A percentile compares a stretch with the other conserved stretches of the same genome.
phyloP scores from a whole-genome alignment of 108 stramenopile genomes.

The Stephanodiscus minutulus region DNA sequence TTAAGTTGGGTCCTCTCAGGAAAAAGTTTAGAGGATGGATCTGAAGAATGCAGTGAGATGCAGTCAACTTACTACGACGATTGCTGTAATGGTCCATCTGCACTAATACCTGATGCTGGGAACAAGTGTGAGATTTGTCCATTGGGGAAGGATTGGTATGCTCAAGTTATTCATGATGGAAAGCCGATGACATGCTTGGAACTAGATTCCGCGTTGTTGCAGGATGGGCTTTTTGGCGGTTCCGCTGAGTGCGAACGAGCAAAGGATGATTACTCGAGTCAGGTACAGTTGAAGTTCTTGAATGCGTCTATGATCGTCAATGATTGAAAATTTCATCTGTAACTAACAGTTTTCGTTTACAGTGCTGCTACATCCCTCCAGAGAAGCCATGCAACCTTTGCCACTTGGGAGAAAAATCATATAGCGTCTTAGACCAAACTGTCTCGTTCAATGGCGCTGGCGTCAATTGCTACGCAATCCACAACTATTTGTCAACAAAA shows the following conservation, averaged over 20 bases:
- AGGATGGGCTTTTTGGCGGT: constrained; percentile 24
- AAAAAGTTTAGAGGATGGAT: constrained; percentile 36
- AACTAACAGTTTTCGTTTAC: not conserved
- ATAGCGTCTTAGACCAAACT: constrained; percentile 35
- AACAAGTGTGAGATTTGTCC: constrained; percentile 54
- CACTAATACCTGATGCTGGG: constrained; percentile 30
- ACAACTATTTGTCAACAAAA: constrained; percentile 43
- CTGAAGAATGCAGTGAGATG: constrained; percentile 35
- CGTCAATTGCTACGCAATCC: constrained; percentile 37
- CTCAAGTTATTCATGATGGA: constrained; percentile 35
- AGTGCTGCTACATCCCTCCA: constrained; percentile 47
- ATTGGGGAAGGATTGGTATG: constrained; percentile 51
- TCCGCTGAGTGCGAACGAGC: constrained; percentile 35
- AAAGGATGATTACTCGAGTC: constrained; percentile 28
- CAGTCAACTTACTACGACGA: constrained; percentile 38
- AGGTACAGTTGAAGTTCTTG: not conserved
- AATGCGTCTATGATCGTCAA: not conserved
- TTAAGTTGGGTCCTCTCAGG: constrained; percentile 45
- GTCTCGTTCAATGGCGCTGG: constrained; percentile 43
- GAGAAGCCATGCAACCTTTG: constrained; percentile 40
- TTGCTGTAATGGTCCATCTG: constrained; percentile 44
- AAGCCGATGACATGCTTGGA: constrained; percentile 51
- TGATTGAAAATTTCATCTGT: not conserved
- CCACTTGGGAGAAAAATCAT: constrained; percentile 29
- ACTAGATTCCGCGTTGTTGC: constrained; percentile 40